Evolutionary conservation across 2,329 filamentous ascomycete genomes (phyloP).

Genomic region (Diplodia intermedia): DNA sequence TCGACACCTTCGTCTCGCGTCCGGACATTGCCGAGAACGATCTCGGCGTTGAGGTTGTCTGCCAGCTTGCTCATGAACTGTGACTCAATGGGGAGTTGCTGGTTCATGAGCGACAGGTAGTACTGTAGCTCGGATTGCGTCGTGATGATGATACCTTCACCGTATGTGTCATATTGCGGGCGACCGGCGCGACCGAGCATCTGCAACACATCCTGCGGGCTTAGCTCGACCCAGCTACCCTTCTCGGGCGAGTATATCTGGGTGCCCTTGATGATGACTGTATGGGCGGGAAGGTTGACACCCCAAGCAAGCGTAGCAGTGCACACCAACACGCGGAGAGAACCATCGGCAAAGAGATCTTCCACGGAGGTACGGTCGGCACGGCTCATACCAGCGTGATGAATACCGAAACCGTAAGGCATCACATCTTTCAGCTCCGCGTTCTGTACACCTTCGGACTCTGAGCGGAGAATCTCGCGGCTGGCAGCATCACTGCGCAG

Average conservation of each 20-base stretch:
- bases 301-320: slow-evolving; percentile 99
- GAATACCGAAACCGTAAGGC: slow-evolving; percentile 96
- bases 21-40: slow-evolving; percentile 92
- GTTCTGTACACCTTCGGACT: slow-evolving; percentile 82
- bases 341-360: slow-evolving; percentile 88
- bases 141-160: slow-evolving; percentile 98
- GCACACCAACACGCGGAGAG: slow-evolving; percentile 93
- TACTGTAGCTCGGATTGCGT: slow-evolving; percentile 95
- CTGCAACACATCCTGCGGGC: slow-evolving; percentile 95
- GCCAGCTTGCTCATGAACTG: slow-evolving; percentile 92
- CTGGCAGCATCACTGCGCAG: slow-evolving; percentile 90
- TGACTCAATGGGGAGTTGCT: slow-evolving; percentile 96
- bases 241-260: slow-evolving; percentile 98
- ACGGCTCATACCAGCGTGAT: slow-evolving; percentile 96
- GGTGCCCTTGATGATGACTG: slow-evolving; percentile 98
- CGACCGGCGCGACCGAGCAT: slow-evolving; percentile 98
- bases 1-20: slow-evolving; percentile 96
- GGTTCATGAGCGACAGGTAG: slow-evolving; percentile 94
- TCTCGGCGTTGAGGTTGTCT: slow-evolving; percentile 94
- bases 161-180: slow-evolving; percentile 96
- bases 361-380: slow-evolving; percentile 95
- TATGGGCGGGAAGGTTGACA: slow-evolving; percentile 96
- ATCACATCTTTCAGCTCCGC: slow-evolving; percentile 90
- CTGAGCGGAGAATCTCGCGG: slow-evolving; percentile 84
- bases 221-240: slow-evolving; percentile 97